phyloP scores from a whole-genome alignment of 495 filamentous ascomycete species.

The Lichenothelia convexa region DNA sequence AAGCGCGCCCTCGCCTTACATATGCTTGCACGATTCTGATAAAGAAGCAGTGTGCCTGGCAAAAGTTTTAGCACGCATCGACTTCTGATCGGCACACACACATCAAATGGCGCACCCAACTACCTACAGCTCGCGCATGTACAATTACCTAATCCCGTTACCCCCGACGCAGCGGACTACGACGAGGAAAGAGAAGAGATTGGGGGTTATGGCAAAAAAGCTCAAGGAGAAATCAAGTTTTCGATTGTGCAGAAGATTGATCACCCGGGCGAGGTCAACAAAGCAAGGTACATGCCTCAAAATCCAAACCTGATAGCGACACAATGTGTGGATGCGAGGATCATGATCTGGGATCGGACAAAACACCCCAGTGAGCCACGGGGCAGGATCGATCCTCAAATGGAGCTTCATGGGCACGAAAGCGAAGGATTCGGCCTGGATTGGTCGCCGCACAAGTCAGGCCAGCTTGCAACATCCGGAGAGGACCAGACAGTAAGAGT shows the following conservation, averaged over 20 bases:
- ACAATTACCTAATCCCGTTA: slow-evolving; percentile 64
- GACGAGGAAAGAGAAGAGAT: slow-evolving; percentile 85
- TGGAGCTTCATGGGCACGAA: slow-evolving; percentile 70
- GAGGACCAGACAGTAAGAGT: slow-evolving; percentile 80
- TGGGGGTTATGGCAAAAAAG: slow-evolving; percentile 60
- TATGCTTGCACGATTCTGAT: slow-evolving; percentile 10
- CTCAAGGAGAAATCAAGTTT: slow-evolving; percentile 60
- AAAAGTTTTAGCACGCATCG: slow-evolving; percentile 81
- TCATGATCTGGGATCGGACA: slow-evolving; percentile 87
- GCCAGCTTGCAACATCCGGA: slow-evolving; percentile 72
- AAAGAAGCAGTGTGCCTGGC: slow-evolving; percentile 40
- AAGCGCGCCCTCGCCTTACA: slow-evolving; percentile 11
- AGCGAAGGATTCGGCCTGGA: slow-evolving; percentile 85
- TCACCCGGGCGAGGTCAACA: slow-evolving; percentile 94
- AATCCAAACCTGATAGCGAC: slow-evolving; percentile 96
- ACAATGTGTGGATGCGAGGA: slow-evolving; percentile 68
- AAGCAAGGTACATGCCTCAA: slow-evolving; percentile 91
- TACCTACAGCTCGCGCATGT: slow-evolving; percentile 90
- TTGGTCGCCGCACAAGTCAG: slow-evolving; percentile 75
- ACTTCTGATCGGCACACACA: slow-evolving; percentile 86
- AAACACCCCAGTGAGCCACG: slow-evolving; percentile 67
- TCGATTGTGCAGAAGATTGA: slow-evolving; percentile 88
- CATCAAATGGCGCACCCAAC: slow-evolving; percentile 68
- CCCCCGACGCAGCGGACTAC: slow-evolving; percentile 60
- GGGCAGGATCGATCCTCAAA: slow-evolving; percentile 56